Evolutionary conservation across 2,329 filamentous ascomycete genomes (phyloP), one percentile per base, ranked within the genome.

Genomic region (Cytospora piceicola): DNA sequence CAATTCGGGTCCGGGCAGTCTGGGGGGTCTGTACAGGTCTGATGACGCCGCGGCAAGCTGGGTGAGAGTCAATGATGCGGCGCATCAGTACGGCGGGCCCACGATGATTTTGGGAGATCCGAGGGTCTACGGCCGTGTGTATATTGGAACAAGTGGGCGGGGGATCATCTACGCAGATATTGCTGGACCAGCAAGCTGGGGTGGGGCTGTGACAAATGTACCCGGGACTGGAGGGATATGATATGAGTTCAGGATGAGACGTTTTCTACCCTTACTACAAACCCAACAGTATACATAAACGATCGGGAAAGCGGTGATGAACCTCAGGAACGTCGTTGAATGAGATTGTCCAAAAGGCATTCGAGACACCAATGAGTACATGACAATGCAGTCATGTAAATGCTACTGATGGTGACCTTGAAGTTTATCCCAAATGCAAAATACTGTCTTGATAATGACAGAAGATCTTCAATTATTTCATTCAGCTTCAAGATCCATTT

Each of bases 151-250:
- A 0, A 24, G 24, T 4, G 61, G 61, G 8, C 61, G 61, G n/a
- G 61, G 61, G 4, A 63, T 63, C 27, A 42, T 63, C 3, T 63
- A 58, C 30, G 54, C 54, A 14, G 61, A 63, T 54, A 63, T 63
- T 32, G 54, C 61, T 39, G 61, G 46, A 15, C 30, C 61, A 6
- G 30, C 54, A 24, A 53, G 30, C 30, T 17, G 20, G 29, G 53
- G 49, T 14, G 61, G 54, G 5, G 42, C 11, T 17, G 42, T 22
- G 14, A 24, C 30, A 2, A 63, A 63, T 30, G 22, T 58, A 17
- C 22, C 61, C n/a, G 61, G 61, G 3, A 63, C 61, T 6, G 54
- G 39, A 17, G 61, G 61, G n/a, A 58, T 63, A 1, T 63, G 60
- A 63, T 42, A 14, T 39, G 12, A 39, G 27, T 3, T 29, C 27